Percentiles rank a stretch among this genome's conserved stretches.
These are phyloP conservation scores for Fragaria vesca DNA, from an alignment of 306 rosid species.

Conservation along the genomic window DNA sequence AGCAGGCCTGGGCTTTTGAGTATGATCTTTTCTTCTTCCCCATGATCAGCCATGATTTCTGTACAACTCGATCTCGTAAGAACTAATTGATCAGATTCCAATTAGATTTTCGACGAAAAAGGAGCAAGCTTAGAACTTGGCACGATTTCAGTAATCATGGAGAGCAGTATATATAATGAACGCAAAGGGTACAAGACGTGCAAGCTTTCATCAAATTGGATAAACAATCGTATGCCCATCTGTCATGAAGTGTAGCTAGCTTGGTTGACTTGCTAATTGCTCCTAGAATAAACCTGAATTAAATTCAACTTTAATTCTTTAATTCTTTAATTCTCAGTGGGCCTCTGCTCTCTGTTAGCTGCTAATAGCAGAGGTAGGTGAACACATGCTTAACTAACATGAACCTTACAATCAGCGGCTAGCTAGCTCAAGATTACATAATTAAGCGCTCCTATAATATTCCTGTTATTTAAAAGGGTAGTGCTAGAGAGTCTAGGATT, in stretches of 20 bases:
- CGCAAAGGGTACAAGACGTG: neutral
- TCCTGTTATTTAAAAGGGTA: no score
- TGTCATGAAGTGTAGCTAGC: neutral
- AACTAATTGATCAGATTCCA: neutral
- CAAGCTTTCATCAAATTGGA: neutral
- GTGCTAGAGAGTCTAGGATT: no score
- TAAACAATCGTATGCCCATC: neutral
- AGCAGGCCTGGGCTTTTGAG: neutral
- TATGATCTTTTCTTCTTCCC: neutral
- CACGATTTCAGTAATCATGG: neutral
- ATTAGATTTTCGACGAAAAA: no score
- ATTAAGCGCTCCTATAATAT: no score
- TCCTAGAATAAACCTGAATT: neutral
- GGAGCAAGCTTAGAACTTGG: no score
- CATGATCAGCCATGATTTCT: neutral
- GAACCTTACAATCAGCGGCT: no score
- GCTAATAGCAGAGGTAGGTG: neutral
- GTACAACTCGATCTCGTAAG: neutral
- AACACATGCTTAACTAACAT: neutral
- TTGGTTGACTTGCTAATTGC: neutral
- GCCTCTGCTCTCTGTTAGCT: neutral
- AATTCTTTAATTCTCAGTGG: neutral
- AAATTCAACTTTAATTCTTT: no score
- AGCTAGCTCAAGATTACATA: no score
- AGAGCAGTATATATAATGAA: neutral